These are phyloP conservation scores for Candida manassasensis DNA, from an alignment of 805 yeast genomes.

Conservation along the genomic window DNA sequence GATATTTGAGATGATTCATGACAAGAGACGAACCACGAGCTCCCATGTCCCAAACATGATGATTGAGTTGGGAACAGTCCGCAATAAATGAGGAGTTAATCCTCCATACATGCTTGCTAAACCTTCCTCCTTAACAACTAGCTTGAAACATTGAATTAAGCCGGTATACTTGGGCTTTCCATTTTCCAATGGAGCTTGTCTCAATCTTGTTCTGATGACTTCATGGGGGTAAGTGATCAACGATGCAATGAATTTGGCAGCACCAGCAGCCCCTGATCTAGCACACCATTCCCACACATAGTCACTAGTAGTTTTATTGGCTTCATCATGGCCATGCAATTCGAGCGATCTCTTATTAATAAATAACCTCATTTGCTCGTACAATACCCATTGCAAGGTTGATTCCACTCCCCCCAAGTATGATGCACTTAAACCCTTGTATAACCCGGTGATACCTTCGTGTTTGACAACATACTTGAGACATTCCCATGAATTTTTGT, in stretches of 20 bases:
- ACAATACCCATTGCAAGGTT: constrained; percentile 92
- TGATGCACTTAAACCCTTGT: constrained; percentile 90
- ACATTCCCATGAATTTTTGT: constrained; percentile 85
- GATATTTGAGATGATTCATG: constrained; percentile 3
- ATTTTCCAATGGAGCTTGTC: constrained; percentile 81
- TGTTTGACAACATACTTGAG: constrained; percentile 57
- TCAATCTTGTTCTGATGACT: constrained; percentile 88
- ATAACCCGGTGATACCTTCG: constrained; percentile 80
- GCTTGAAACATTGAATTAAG: constrained; percentile 75
- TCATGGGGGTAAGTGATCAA: constrained; percentile 95
- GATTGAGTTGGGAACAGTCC: constrained; percentile 97
- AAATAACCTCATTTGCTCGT: constrained; percentile 85
- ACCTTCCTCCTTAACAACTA: constrained; percentile 91
- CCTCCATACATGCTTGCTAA: constrained; percentile 94
- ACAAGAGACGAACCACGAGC: constrained; percentile 42
- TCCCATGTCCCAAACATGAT: constrained; percentile 99
- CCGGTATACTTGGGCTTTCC: constrained; percentile 89
- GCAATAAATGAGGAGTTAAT: constrained; percentile 88
- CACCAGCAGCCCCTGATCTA: constrained; percentile 95
- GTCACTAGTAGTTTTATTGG: constrained; percentile 47
- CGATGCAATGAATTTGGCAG: constrained; percentile 91
- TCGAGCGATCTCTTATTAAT: constrained; percentile 49
- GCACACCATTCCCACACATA: constrained; percentile 86
- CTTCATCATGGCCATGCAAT: constrained; percentile 24
- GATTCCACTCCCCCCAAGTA: constrained; percentile 91